Evolutionary conservation across 495 filamentous ascomycete genomes (phyloP), one percentile per base, ranked within the genome.

Genomic region (Hypoxylon lenormandii): DNA sequence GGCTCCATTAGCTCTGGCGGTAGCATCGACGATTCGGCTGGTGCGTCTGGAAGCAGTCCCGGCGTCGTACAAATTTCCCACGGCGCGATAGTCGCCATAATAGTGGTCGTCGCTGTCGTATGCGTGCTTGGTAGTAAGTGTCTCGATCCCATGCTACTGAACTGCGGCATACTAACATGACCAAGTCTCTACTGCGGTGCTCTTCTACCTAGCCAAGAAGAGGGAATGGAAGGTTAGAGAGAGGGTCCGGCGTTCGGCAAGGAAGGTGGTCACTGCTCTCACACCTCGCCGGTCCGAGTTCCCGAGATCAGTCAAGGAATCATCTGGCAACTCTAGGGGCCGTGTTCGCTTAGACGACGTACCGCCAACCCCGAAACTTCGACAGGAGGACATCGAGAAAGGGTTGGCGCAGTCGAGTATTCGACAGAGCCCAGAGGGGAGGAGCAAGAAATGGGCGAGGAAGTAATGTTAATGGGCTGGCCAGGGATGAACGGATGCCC

Each of bases 71-170:
- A 75, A 22, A 70, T 91, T 30, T 88, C 87, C 6, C 82, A 79
- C 45, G 87, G 87, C 11, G 87, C 80, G 1, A 76, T 91, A 56
- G 81, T 86, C 42, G 88, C 87, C 15, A 88, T 91, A 61, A 85
- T 89, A 53, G 80, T 88, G 1, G 84, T 89, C 1, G 86, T 88
- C 18, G 81, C 83, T 2, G 62, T 84, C 19, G 84, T 90, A 8
- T 85, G 78, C 18, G 64, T 89, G 7, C 71, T 85, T 57, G 88
- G 88, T 69, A 85, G 86, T 86, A 65, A 72, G 83, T 80, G 48
- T n/a, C 36, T 40, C 40, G 7, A 15, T 21, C 5, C 49, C 10
- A 33, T 22, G 4, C 7, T 10, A 16, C 22, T 12, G 15, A 33
- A 12, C 30, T 54, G 36, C 37, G 46, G 37, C 22, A 7, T 23